Conservation (phyloP, 495 filamentous ascomycete species). For the Hypomontagnella monticulosa region DNA sequence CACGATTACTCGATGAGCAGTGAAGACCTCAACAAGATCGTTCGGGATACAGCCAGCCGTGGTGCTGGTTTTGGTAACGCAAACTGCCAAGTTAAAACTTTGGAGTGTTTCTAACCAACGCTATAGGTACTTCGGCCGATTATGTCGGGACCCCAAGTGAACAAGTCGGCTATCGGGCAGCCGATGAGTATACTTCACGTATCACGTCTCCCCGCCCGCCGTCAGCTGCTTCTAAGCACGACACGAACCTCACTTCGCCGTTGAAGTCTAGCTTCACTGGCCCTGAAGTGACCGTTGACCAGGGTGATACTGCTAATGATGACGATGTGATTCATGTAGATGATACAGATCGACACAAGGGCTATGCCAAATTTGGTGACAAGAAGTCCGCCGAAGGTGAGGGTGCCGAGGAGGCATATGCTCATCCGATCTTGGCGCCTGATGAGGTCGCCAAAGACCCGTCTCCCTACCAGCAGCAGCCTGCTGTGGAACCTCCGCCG, state of each 20-base stretch:
- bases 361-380: slow-evolving; percentile 58
- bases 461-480: slow-evolving; percentile 60
- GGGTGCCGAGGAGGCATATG: slow-evolving; percentile 63
- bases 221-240: slow-evolving; percentile 50
- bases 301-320: slow-evolving; percentile 41
- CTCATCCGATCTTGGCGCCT: slow-evolving; percentile 86
- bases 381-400: slow-evolving; percentile 61
- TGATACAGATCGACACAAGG: slow-evolving; percentile 69
- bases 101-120: slow-evolving; percentile 50
- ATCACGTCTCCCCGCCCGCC: slow-evolving; percentile 70
- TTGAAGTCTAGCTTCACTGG: slow-evolving; percentile 34
- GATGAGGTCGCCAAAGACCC: slow-evolving; percentile 89
- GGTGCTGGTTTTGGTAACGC: slow-evolving; percentile 72
- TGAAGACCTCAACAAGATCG: slow-evolving; percentile 90
- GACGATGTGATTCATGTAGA: slow-evolving; percentile 80
- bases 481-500: slow-evolving; percentile 75
- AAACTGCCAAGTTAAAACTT: slow-evolving; percentile 47
- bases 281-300: slow-evolving; percentile 32
- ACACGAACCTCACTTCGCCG: slow-evolving; percentile 33
- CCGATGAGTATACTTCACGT: slow-evolving; percentile 79
- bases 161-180: slow-evolving; percentile 81
- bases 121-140: slow-evolving; percentile 54
- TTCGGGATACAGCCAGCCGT: slow-evolving; percentile 72
- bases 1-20: slow-evolving; percentile 89
- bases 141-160: slow-evolving; percentile 75